Evolutionary conservation across 2,329 filamentous ascomycete genomes (phyloP), one percentile per base, ranked within the genome.

Genomic region (Stagonosporopsis tanaceti): DNA sequence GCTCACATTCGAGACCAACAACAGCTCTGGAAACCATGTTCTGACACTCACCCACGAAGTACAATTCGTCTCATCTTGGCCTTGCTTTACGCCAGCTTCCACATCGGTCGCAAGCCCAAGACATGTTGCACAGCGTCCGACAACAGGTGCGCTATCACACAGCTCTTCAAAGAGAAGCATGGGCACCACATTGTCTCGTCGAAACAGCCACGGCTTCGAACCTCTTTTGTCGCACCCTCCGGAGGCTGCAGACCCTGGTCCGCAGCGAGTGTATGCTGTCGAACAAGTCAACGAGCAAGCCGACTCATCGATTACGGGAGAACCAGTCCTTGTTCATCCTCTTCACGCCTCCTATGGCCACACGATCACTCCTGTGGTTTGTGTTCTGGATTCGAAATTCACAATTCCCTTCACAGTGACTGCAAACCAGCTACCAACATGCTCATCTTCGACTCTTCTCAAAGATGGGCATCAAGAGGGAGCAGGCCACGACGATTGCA

Each of bases 31-130:
- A 5, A 59, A 46, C 2, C 60, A 71, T 44, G 67, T 61, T 2
- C 53, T 77, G n/a, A 64, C 79, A 1, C 70, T 86, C 25, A 74
- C 71, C 15, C 78, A 84, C 66, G 82, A 85, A 56, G 78, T 84
- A 14, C 78, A 82, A 27, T 87, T 86, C 64, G 73, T 87, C 40
- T 79, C 82, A 0, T 82, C 83, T 1, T 82, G 82, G 65, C 82
- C 81, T 17, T 87, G 84, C 66, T 78, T 75, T 6, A 76, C 80
- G 11, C 81, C 82, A 14, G 57, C 66, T 12, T 59, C 66, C 12
- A 62, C 66, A 6, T 59, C 65, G 24, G 27, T 59, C n/a, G 63
- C 60, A 3, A 66, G 60, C 45, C 55, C 64, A 11, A 69, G 67
- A 9, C 64, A 65, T 22, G 59, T 71, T 14, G 50, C 69, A 2